Evolutionary conservation across 2,329 filamentous ascomycete species (phyloP).

Genomic region (Aquanectria penicillioides): DNA sequence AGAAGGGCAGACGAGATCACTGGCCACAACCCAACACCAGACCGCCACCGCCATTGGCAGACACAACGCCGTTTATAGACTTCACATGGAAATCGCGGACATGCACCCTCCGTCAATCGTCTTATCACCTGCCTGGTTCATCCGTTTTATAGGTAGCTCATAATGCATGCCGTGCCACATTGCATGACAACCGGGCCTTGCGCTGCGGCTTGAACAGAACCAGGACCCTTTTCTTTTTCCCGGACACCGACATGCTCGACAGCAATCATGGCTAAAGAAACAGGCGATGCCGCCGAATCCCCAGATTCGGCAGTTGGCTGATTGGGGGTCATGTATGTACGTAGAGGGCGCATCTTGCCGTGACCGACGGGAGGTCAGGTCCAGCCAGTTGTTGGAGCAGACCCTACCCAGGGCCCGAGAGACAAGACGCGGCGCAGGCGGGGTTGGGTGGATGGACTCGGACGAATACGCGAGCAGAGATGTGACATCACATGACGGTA

Average conservation of each 20-base stretch:
- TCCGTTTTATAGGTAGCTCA: background rate
- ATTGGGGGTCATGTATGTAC: too few species aligned
- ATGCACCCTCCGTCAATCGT: background rate
- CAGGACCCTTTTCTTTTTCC: background rate
- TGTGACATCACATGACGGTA: slow-evolving; percentile 7
- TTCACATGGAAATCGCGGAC: slow-evolving; percentile 20
- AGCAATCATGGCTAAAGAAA: background rate
- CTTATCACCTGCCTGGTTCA: slow-evolving; percentile 13
- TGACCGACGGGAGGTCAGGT: too few species aligned
- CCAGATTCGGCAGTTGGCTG: slow-evolving; percentile 4
- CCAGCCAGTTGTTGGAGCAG: background rate
- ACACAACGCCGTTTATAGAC: background rate
- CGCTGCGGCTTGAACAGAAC: background rate
- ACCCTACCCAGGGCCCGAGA: too few species aligned
- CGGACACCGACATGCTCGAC: background rate
- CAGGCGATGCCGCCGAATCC: background rate
- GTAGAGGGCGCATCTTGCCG: too few species aligned
- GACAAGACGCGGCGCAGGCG: too few species aligned
- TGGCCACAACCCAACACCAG: background rate
- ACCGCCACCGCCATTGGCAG: background rate
- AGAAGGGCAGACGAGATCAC: background rate
- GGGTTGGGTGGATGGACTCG: too few species aligned
- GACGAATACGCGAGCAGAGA: background rate
- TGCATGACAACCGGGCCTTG: background rate
- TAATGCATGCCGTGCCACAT: background rate